These are phyloP conservation scores for Aspergillus awamori DNA, from an alignment of 2,329 filamentous ascomycete genomes.

Conservation along the genomic window DNA sequence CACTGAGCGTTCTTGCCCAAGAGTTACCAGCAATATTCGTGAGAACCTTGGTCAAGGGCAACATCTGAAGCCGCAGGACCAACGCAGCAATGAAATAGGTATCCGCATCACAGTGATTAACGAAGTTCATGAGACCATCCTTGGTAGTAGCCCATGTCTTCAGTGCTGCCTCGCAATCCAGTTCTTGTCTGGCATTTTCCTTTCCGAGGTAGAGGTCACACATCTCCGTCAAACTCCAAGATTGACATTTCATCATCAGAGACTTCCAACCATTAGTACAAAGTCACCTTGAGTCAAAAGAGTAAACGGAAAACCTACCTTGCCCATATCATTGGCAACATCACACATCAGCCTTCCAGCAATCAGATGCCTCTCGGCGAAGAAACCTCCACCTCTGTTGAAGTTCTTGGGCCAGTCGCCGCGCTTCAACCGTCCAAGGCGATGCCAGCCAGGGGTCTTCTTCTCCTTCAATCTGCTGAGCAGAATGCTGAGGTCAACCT, in stretches of 20 bases:
- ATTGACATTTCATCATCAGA: slow-evolving; percentile 94
- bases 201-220: slow-evolving; percentile 82
- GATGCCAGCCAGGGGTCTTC: slow-evolving; percentile 92
- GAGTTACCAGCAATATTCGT: slow-evolving; percentile 98
- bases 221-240: slow-evolving; percentile 98
- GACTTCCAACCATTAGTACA: slow-evolving; percentile 55
- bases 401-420: slow-evolving; percentile 85
- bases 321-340: slow-evolving; percentile 92
- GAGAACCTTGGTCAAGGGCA: slow-evolving; percentile 90
- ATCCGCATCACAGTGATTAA: slow-evolving; percentile 91
- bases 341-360: slow-evolving; percentile 90
- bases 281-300: neutral
- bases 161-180: slow-evolving; percentile 85
- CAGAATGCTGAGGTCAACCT: slow-evolving; percentile 91
- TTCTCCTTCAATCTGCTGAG: slow-evolving; percentile 84
- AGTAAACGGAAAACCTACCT: slow-evolving; percentile 47
- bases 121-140: slow-evolving; percentile 86
- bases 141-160: slow-evolving; percentile 84
- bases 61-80: slow-evolving; percentile 83
- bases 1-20: slow-evolving; percentile 93
- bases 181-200: slow-evolving; percentile 72
- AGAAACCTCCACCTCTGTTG: slow-evolving; percentile 84
- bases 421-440: slow-evolving; percentile 83
- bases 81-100: slow-evolving; percentile 95
- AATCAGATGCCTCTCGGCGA: slow-evolving; percentile 87